phyloP scores from a whole-genome alignment of 2,329 filamentous ascomycete species.

The Alternaria sp. region DNA sequence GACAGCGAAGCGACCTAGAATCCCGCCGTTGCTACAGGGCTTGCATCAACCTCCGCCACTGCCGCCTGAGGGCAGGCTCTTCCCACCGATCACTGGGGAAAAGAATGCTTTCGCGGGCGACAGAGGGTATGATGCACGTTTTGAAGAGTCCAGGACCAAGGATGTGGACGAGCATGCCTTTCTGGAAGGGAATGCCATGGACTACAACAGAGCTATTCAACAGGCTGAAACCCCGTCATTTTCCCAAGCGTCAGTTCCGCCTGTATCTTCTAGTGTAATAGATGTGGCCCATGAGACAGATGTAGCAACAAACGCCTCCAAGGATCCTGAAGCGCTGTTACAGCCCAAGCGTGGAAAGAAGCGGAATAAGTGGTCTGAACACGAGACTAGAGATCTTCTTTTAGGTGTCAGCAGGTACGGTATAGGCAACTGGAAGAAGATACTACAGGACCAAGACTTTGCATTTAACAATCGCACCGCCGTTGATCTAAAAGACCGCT shows the following conservation, averaged over 20 bases:
- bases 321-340: conserved; percentile 10
- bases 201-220: not conserved
- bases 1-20: conserved; percentile 43
- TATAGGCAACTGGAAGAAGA: conserved; percentile 69
- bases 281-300: not conserved
- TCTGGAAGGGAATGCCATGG: not conserved
- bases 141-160: conserved; percentile 13
- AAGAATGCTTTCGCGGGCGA: conserved; percentile 28
- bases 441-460: conserved; percentile 63
- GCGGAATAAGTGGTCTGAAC: conserved; percentile 67
- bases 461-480: conserved; percentile 65
- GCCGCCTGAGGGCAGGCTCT: conserved; percentile 59
- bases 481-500: conserved; percentile 68
- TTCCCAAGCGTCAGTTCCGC: not conserved
- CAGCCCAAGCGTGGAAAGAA: conserved; percentile 55
- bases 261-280: not conserved
- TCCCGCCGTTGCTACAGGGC: conserved; percentile 62
- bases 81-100: conserved; percentile 66
- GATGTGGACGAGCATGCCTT: conserved; percentile 15
- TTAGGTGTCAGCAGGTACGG: conserved; percentile 66
- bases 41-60: conserved; percentile 67
- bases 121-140: conserved; percentile 15
- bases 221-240: not conserved
- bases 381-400: conserved; percentile 65
- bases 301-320: not conserved